A percentile compares a stretch with the other conserved stretches of the same genome.
Evolutionary conservation across 495 filamentous ascomycete genomes (phyloP).

Genomic region (Trichoderma erinaceum): DNA sequence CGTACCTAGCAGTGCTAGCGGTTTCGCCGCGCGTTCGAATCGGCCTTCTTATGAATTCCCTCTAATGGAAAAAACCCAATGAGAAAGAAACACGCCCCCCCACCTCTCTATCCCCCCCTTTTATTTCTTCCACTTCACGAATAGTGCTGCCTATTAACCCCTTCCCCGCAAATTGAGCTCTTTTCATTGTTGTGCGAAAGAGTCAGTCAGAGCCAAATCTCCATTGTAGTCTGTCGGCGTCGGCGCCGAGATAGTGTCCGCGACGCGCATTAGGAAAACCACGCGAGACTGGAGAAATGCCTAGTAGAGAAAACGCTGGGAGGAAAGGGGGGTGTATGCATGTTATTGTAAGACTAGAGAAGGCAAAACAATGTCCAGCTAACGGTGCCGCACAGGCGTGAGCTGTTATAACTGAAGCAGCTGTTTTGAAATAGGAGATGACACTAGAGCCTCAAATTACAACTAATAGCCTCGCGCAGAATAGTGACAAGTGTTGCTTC

Average conservation of each 20-base stretch:
- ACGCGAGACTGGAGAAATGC: neutral
- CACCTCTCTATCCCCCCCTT: no score
- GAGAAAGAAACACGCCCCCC: no score
- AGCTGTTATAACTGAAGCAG: neutral
- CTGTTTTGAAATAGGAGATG: neutral
- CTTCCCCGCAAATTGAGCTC: no score
- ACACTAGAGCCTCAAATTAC: neutral
- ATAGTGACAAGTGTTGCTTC: neutral
- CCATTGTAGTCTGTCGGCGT: neutral
- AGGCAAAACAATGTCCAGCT: neutral
- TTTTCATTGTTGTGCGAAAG: no score
- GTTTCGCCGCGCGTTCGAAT: neutral
- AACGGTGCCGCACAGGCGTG: neutral
- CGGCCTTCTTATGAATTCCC: neutral
- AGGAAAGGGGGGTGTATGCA: neutral
- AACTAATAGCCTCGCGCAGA: neutral
- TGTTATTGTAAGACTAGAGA: neutral
- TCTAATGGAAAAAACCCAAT: neutral
- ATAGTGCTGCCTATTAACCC: no score
- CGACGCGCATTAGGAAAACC: neutral
- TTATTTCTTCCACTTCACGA: no score
- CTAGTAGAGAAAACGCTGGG: neutral
- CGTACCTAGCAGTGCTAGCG: no score
- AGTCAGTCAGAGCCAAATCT: no score
- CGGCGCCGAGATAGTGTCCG: neutral